Conservation (phyloP, 352 stramenopile species). For the Achlya hypogyna region DNA sequence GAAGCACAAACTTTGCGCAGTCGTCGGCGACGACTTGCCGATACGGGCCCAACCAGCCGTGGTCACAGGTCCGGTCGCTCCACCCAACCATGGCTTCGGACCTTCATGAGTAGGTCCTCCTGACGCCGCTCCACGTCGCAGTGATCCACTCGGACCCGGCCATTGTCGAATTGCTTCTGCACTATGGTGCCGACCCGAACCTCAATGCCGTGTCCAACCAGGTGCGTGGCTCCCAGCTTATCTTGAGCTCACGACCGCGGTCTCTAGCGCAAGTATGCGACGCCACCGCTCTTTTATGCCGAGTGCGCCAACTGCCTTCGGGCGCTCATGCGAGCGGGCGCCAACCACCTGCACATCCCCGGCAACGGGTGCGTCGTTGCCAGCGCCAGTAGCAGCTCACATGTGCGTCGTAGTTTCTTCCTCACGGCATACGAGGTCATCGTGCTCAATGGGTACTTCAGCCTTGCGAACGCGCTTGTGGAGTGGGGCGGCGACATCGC, state of each 20-base stretch:
- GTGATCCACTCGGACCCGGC: constrained; percentile 59
- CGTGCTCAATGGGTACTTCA: constrained; percentile 47
- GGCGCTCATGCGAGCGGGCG: constrained; percentile 54
- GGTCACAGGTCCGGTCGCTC: constrained; percentile 15
- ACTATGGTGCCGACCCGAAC: constrained; percentile 55
- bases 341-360: constrained; percentile 51
- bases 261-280: constrained; percentile 34
- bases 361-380: constrained; percentile 28
- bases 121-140: constrained; percentile 64
- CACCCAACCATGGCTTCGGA: too few relatives aligned
- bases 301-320: constrained; percentile 60
- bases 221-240: neutral
- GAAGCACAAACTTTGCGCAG: constrained; percentile 34
- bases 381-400: neutral
- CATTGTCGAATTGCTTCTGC: constrained; percentile 53
- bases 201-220: constrained; percentile 36
- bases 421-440: constrained; percentile 67
- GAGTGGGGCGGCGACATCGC: constrained; percentile 71
- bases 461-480: constrained; percentile 58
- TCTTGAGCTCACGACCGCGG: neutral
- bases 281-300: constrained; percentile 59
- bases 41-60: neutral
- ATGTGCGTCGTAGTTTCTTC: constrained; percentile 21
- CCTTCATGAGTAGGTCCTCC: constrained; percentile 40
- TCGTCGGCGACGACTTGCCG: neutral